Conservation (phyloP, 2,329 filamentous ascomycete genomes). For the Grosmannia penicillata region DNA sequence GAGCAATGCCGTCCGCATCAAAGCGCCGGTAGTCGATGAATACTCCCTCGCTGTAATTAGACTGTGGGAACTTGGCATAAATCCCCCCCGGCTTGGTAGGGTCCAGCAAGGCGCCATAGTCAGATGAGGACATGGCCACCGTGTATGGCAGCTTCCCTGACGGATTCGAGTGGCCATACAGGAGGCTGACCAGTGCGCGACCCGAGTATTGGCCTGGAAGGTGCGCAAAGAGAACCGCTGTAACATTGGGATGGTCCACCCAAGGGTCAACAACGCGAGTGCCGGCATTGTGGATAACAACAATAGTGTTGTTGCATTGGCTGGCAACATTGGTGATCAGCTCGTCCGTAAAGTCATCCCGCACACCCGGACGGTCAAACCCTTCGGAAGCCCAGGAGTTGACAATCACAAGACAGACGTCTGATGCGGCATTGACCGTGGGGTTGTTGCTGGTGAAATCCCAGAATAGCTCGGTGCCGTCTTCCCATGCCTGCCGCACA, state of each 20-base stretch:
- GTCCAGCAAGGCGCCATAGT: constrained; percentile 32
- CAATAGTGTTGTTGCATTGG: constrained; percentile 47
- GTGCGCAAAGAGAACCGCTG: constrained; percentile 46
- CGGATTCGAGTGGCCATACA: constrained; percentile 41
- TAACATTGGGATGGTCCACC: constrained; percentile 48
- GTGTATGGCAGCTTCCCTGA: constrained; percentile 48
- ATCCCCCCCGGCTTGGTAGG: constrained; percentile 29
- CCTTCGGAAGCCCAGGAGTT: constrained; percentile 60
- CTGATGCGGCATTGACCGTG: constrained; percentile 29
- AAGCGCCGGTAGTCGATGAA: constrained; percentile 40
- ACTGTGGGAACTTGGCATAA: constrained; percentile 33
- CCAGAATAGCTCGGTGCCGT: constrained; percentile 43
- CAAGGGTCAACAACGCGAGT: constrained; percentile 43
- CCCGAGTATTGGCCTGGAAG: constrained; percentile 50
- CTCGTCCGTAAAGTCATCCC: constrained; percentile 49
- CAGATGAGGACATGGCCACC: constrained; percentile 35
- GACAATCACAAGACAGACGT: constrained; percentile 54
- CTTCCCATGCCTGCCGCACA: constrained; percentile 32
- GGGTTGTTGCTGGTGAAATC: constrained; percentile 37
- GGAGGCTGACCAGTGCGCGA: constrained; percentile 33
- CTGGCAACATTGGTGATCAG: constrained; percentile 42
- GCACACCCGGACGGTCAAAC: constrained; percentile 43
- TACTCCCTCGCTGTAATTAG: constrained; percentile 33
- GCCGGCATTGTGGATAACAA: constrained; percentile 49
- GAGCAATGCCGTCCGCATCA: constrained; percentile 29